Percentiles rank a stretch among this genome's conserved stretches.
Evolutionary conservation across 306 rosid genomes (phyloP).

Genomic region (Casuarina equisetifolia): DNA sequence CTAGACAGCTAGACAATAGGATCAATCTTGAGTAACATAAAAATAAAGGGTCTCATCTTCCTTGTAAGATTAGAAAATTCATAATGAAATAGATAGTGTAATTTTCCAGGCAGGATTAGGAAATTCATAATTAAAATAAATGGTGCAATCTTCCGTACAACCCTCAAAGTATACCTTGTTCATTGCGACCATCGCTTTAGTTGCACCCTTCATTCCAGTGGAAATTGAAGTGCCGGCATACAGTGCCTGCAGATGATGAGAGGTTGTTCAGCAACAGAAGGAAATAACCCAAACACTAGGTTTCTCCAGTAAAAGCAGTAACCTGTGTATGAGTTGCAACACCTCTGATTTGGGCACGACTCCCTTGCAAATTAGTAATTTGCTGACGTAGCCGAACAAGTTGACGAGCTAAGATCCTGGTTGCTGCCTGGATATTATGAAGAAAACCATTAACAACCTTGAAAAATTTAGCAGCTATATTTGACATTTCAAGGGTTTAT

Average conservation of each 20-base stretch:
- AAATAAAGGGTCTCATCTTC: no score
- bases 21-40: not conserved
- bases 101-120: not conserved
- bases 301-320: not conserved
- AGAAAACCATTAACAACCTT: not conserved
- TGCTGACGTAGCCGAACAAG: slow-evolving; percentile 96
- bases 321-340: slow-evolving; percentile 98
- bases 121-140: not conserved
- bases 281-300: not conserved
- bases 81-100: not conserved
- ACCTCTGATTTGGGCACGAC: slow-evolving; percentile 98
- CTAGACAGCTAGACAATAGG: not conserved
- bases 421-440: slow-evolving; percentile 65
- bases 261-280: slow-evolving; percentile 6
- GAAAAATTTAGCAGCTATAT: not conserved
- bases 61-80: no score
- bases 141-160: not conserved
- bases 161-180: slow-evolving; percentile 60
- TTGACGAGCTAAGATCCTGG: slow-evolving; percentile 91
- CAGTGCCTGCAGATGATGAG: slow-evolving; percentile 60
- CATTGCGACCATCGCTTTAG: slow-evolving; percentile 98
- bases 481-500: not conserved
- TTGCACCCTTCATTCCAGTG: slow-evolving; percentile 97
- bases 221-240: slow-evolving; percentile 95
- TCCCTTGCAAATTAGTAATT: slow-evolving; percentile 94